Percentiles rank a stretch among this genome's conserved stretches.
Conservation (phyloP, 352 stramenopile species). For the Pythium phragmitis region DNA sequence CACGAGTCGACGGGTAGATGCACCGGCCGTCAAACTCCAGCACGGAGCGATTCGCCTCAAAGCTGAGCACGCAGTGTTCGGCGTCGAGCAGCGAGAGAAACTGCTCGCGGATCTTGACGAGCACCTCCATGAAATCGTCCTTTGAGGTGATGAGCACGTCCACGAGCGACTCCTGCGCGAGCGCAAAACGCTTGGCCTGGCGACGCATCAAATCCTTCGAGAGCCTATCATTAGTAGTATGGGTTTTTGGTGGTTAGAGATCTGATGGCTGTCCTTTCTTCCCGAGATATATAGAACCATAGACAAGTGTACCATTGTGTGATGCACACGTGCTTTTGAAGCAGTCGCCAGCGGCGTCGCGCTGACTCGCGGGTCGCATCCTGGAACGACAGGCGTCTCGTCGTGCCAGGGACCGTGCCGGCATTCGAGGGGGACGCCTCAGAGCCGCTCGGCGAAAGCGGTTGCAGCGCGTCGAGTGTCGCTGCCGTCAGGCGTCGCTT, state of each 20-base stretch:
- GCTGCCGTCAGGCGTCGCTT: slow-evolving; percentile 20
- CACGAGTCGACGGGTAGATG: slow-evolving; percentile 42
- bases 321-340: slow-evolving; percentile 65
- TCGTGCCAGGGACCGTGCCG: background rate
- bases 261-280: background rate
- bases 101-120: slow-evolving; percentile 60
- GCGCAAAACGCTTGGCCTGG: slow-evolving; percentile 49
- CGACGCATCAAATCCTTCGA: slow-evolving; percentile 45
- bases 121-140: slow-evolving; percentile 50
- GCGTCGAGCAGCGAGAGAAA: slow-evolving; percentile 62
- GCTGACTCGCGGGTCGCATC: slow-evolving; percentile 35
- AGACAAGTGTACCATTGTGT: slow-evolving; percentile 44
- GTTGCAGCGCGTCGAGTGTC: slow-evolving; percentile 1
- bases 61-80: slow-evolving; percentile 59
- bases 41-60: slow-evolving; percentile 48
- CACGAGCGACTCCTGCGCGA: slow-evolving; percentile 50
- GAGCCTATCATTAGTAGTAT: slow-evolving; percentile 28
- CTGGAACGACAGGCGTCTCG: slow-evolving; percentile 17
- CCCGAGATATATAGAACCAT: background rate
- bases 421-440: background rate
- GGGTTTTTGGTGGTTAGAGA: background rate
- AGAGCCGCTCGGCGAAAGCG: background rate
- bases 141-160: slow-evolving; percentile 44
- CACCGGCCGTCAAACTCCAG: slow-evolving; percentile 60
- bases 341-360: slow-evolving; percentile 47